Evolutionary conservation across 2,329 filamentous ascomycete species (phyloP).

Genomic region (Byssochlamys sp.): DNA sequence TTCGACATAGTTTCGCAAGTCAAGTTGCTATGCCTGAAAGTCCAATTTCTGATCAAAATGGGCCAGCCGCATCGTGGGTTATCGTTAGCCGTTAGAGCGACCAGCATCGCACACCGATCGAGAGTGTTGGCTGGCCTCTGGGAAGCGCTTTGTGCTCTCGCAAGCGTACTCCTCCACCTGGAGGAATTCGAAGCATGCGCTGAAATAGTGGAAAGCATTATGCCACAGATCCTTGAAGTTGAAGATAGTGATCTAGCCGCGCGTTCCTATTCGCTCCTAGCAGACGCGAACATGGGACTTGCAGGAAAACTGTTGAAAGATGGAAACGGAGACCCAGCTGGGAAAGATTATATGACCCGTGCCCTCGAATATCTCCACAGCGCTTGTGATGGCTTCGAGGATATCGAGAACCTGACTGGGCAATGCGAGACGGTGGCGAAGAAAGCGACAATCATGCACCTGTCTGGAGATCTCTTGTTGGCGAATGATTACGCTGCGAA

Average conservation of each 20-base stretch:
- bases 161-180: slow-evolving; percentile 59
- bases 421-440: slow-evolving; percentile 74
- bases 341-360: slow-evolving; percentile 48
- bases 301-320: slow-evolving; percentile 43
- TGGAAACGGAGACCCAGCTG: slow-evolving; percentile 24
- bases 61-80: slow-evolving; percentile 66
- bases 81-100: slow-evolving; percentile 64
- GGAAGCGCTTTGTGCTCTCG: slow-evolving; percentile 59
- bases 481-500: slow-evolving; percentile 59
- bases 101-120: slow-evolving; percentile 61
- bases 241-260: slow-evolving; percentile 55
- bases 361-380: slow-evolving; percentile 54
- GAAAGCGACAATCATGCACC: slow-evolving; percentile 66
- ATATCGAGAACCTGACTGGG: slow-evolving; percentile 57
- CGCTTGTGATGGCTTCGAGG: slow-evolving; percentile 55
- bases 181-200: slow-evolving; percentile 60
- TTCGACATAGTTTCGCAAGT: slow-evolving; percentile 60
- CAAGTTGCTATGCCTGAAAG: slow-evolving; percentile 63
- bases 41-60: slow-evolving; percentile 56
- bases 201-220: slow-evolving; percentile 55
- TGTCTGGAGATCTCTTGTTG: slow-evolving; percentile 53
- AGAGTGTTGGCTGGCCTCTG: slow-evolving; percentile 62
- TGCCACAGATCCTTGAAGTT: slow-evolving; percentile 69
- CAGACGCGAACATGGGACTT: slow-evolving; percentile 68
- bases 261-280: slow-evolving; percentile 59